These are phyloP conservation scores for Jackrogersella minutella DNA, from an alignment of 495 filamentous ascomycete species.

Conservation along the genomic window DNA sequence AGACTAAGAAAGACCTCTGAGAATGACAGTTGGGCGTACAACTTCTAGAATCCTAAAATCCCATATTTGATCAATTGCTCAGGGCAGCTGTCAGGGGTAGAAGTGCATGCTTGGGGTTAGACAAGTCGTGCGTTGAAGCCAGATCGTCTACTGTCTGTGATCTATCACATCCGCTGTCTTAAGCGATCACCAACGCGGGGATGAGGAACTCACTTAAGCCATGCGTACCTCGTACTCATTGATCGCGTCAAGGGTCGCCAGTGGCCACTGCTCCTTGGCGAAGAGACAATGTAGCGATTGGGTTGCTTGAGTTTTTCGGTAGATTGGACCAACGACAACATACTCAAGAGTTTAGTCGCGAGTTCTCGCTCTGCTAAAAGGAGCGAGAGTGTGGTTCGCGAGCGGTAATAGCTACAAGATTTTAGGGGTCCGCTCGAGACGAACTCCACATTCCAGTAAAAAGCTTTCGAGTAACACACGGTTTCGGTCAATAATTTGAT, in stretches of 20 bases:
- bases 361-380: background rate
- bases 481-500: background rate
- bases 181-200: background rate
- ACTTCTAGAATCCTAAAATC: background rate
- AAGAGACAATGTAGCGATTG: no score
- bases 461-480: background rate
- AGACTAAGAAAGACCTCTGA: background rate
- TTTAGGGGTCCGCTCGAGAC: background rate
- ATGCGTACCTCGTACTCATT: no score
- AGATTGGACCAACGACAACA: no score
- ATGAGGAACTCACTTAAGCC: background rate
- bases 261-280: no score
- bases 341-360: no score
- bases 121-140: background rate
- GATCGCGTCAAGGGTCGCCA: no score
- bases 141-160: background rate
- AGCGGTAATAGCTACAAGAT: background rate
- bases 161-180: background rate
- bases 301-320: no score
- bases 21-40: background rate
- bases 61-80: background rate
- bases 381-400: background rate
- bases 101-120: background rate
- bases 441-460: constrained; percentile 7
- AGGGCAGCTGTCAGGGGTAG: background rate